Evolutionary conservation across 257 asterid species (phyloP).

Genomic region (Rauvolfia tetraphylla): DNA sequence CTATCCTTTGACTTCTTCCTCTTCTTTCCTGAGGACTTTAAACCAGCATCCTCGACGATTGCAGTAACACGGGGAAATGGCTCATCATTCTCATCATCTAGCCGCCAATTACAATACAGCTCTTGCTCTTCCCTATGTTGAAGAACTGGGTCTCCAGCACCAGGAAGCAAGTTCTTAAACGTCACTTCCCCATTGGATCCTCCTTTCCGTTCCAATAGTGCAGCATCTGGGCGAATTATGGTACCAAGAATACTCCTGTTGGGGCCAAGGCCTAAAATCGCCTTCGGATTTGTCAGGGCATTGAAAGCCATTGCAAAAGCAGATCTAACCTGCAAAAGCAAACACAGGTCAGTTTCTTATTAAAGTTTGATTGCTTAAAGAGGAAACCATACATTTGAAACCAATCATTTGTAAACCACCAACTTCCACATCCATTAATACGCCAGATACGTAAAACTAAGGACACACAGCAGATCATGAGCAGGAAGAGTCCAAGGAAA

Average conservation of each 20-base stretch:
- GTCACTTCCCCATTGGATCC: conserved; percentile 53
- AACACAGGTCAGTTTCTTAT: background rate
- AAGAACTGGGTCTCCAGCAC: conserved; percentile 46
- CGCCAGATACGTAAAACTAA: background rate
- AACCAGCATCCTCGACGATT: conserved; percentile 20
- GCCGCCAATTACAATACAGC: conserved; percentile 67
- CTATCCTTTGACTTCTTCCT: conserved; percentile 37
- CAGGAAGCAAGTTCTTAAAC: conserved; percentile 50
- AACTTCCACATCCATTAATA: background rate
- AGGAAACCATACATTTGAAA: background rate
- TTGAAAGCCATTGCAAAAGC: conserved; percentile 86
- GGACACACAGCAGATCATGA: background rate
- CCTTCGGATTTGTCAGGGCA: conserved; percentile 56
- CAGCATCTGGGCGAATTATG: conserved; percentile 78
- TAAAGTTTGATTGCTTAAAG: background rate
- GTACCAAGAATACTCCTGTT: conserved; percentile 77
- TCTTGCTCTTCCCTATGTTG: conserved; percentile 44
- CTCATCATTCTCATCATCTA: conserved; percentile 61
- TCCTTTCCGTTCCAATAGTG: conserved; percentile 78
- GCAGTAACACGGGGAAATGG: conserved; percentile 61
- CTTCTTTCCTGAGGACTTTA: conserved; percentile 34
- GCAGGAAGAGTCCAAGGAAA: background rate
- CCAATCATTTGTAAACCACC: background rate
- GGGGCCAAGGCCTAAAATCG: conserved; percentile 57
- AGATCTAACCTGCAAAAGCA: conserved; percentile 64